Evolutionary conservation across 768 basidiomycete genomes (phyloP).

Genomic region (Psilocybe cyanescens): DNA sequence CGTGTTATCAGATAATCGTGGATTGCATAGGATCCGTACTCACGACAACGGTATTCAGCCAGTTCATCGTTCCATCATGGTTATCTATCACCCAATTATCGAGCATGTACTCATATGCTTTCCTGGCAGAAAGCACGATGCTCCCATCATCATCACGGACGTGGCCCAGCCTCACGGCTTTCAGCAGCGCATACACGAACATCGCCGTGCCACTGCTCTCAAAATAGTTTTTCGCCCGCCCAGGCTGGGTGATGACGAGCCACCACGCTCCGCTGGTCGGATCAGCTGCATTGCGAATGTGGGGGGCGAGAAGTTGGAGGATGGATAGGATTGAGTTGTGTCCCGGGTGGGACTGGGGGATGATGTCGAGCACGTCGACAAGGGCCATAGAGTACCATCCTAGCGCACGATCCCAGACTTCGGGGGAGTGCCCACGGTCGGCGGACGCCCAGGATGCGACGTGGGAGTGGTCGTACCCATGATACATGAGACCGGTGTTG

Average conservation of each 20-base stretch:
- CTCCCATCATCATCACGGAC: conserved; percentile 41
- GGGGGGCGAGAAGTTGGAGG: conserved; percentile 37
- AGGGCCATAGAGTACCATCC: conserved; percentile 55
- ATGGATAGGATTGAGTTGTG: conserved; percentile 34
- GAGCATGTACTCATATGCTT: conserved; percentile 45
- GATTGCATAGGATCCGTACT: conserved; percentile 14
- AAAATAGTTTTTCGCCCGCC: conserved; percentile 48
- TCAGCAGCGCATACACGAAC: conserved; percentile 51
- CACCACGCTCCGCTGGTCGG: conserved; percentile 47
- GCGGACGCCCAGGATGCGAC: conserved; percentile 46
- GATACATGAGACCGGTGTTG: conserved; percentile 47
- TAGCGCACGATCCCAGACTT: conserved; percentile 52
- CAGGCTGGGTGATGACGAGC: conserved; percentile 54
- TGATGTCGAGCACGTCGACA: conserved; percentile 46
- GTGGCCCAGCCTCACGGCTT: conserved; percentile 46
- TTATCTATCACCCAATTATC: conserved; percentile 44
- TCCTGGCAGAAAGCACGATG: conserved; percentile 39
- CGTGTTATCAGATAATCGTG: neutral
- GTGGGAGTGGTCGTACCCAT: conserved; percentile 52
- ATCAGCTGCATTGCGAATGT: conserved; percentile 42
- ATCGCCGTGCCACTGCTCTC: conserved; percentile 51
- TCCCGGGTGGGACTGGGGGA: conserved; percentile 34
- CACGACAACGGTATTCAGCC: conserved; percentile 49
- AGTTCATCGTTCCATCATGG: conserved; percentile 47
- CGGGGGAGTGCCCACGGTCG: conserved; percentile 49